These are phyloP conservation scores for Trichophaea hybrida DNA, from an alignment of 2,329 filamentous ascomycete genomes.

Conservation along the genomic window DNA sequence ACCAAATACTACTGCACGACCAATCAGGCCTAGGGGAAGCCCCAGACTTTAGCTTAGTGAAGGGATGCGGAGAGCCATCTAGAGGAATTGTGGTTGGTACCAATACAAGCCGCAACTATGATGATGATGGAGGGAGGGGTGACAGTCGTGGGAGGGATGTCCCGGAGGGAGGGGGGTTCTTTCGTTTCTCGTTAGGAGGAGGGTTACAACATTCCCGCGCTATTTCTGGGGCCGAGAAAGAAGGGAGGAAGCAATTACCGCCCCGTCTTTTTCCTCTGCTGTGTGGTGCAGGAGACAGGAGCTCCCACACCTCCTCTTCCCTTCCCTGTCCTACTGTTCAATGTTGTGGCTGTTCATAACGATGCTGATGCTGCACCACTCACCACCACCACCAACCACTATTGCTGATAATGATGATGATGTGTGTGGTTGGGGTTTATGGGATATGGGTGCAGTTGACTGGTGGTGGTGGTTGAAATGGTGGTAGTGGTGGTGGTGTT, in stretches of 20 bases:
- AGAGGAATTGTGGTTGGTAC: not conserved
- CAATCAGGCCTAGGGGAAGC: not conserved
- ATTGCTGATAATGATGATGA: not conserved
- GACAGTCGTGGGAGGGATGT: constrained; percentile 7
- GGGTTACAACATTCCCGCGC: not conserved
- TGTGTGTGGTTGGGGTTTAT: not conserved
- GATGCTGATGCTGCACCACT: no score
- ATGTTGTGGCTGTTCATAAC: not conserved
- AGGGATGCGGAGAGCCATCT: not conserved
- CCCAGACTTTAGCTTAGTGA: not conserved
- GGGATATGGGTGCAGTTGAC: not conserved
- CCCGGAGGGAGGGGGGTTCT: not conserved
- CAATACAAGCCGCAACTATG: not conserved
- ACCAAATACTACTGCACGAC: not conserved
- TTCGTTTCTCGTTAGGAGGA: not conserved
- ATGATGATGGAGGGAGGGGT: constrained; percentile 2
- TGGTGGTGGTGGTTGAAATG: not conserved
- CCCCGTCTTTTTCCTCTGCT: not conserved
- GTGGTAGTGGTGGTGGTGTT: not conserved
- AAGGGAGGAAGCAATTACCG: not conserved
- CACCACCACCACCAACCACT: not conserved
- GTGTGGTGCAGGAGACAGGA: not conserved
- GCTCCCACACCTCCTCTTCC: not conserved
- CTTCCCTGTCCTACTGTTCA: not conserved
- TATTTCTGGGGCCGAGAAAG: not conserved